Evolutionary conservation across 768 basidiomycete genomes (phyloP).

Genomic region (Suillus lakei): DNA sequence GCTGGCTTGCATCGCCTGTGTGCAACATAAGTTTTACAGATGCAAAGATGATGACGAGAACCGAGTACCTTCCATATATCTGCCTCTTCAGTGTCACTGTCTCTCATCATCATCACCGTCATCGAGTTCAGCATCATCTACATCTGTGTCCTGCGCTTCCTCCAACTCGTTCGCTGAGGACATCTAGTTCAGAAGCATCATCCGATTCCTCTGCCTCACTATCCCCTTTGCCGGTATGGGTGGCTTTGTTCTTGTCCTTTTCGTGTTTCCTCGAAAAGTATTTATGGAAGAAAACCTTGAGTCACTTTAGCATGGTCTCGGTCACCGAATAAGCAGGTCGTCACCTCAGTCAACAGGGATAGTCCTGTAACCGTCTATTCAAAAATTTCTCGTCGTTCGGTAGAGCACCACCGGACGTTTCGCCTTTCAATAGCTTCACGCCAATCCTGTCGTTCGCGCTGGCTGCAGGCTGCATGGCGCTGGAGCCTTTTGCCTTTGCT

Average conservation of each 20-base stretch:
- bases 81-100: constrained; percentile 51
- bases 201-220: constrained; percentile 26
- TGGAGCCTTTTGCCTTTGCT: constrained; percentile 69
- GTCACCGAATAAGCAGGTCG: constrained; percentile 13
- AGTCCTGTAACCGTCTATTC: constrained; percentile 65
- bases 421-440: constrained; percentile 73
- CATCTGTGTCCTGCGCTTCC: constrained; percentile 36
- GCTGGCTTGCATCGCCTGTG: constrained; percentile 86
- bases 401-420: constrained; percentile 47
- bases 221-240: constrained; percentile 42
- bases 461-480: constrained; percentile 95
- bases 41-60: constrained; percentile 5
- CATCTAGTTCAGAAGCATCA: constrained; percentile 38
- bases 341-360: constrained; percentile 89
- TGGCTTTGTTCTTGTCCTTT: constrained; percentile 52
- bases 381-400: constrained; percentile 83
- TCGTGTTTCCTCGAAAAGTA: constrained; percentile 80
- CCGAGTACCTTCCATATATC: constrained; percentile 88
- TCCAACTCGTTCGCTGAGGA: constrained; percentile 26
- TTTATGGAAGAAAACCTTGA: constrained; percentile 87
- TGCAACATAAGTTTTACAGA: not conserved
- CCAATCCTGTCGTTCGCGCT: constrained; percentile 62
- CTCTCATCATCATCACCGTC: constrained; percentile 18
- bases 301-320: constrained; percentile 4
- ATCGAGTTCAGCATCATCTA: constrained; percentile 27